These are phyloP conservation scores for Jatropha curcas DNA, from an alignment of 345 rosid species.

Conservation along the genomic window DNA sequence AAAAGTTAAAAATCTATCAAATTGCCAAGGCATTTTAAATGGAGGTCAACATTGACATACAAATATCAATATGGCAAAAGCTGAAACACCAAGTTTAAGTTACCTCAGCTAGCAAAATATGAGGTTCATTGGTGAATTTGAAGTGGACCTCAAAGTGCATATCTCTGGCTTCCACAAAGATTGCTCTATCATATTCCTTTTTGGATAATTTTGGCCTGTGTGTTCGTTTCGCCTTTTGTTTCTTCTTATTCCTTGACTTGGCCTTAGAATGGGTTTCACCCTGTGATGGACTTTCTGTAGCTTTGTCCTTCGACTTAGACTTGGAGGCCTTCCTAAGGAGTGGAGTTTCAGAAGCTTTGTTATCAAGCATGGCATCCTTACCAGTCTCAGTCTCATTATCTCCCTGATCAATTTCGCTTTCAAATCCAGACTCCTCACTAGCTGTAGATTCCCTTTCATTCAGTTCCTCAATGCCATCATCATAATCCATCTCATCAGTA, in stretches of 20 bases:
- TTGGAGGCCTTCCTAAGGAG: conserved; percentile 11
- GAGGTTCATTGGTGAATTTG: conserved; percentile 69
- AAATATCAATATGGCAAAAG: background rate
- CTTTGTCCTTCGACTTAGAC: conserved; percentile 31
- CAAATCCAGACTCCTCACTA: conserved; percentile 26
- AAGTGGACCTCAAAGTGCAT: conserved; percentile 71
- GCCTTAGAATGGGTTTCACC: conserved; percentile 6
- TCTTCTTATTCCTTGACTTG: conserved; percentile 18
- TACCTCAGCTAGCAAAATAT: conserved; percentile 88
- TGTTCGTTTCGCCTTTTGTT: conserved; percentile 36
- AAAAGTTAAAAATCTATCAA: no score
- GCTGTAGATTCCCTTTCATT: conserved; percentile 25
- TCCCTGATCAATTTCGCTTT: conserved; percentile 40
- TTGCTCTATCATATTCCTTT: conserved; percentile 48
- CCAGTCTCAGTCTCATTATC: conserved; percentile 33
- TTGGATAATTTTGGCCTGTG: conserved; percentile 26
- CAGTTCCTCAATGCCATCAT: conserved; percentile 53
- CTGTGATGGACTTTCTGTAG: background rate
- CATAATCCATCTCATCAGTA: conserved; percentile 78
- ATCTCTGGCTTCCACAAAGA: conserved; percentile 41
- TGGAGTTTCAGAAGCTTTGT: conserved; percentile 22
- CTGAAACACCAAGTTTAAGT: background rate
- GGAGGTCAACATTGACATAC: no score
- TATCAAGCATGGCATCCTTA: conserved; percentile 37
- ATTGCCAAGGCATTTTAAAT: no score